phyloP scores from a whole-genome alignment of 1,139 yeast species.

The Arxiozyma heterogenica region DNA sequence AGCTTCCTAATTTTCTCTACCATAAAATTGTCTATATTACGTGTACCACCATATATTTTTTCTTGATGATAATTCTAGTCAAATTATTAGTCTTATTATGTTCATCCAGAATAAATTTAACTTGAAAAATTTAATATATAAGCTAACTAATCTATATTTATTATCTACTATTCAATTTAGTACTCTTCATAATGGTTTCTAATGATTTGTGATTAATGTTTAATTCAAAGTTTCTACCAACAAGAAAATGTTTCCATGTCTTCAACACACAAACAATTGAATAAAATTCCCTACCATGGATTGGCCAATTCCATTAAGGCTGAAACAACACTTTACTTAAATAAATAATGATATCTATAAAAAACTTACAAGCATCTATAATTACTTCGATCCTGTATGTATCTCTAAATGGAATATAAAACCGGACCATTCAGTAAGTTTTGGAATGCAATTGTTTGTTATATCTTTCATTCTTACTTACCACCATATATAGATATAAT shows the following conservation, averaged over 20 bases:
- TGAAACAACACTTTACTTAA: neutral
- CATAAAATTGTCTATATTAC: too few relatives aligned
- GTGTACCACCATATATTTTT: too few relatives aligned
- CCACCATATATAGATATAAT: neutral
- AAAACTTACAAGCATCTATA: slow-evolving; percentile 1
- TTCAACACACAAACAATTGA: neutral
- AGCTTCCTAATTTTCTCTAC: too few relatives aligned
- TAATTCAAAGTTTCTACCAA: neutral
- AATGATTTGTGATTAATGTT: neutral
- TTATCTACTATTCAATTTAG: neutral
- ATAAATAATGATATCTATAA: neutral
- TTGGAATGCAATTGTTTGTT: neutral
- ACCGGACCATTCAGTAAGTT: neutral
- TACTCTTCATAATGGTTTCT: neutral
- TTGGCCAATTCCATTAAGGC: neutral
- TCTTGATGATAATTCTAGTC: too few relatives aligned
- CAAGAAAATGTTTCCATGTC: slow-evolving; percentile 1
- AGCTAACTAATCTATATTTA: neutral
- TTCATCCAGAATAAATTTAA: neutral
- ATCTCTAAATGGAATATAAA: neutral
- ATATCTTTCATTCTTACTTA: neutral
- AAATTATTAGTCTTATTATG: neutral
- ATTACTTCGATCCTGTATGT: neutral
- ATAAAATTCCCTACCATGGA: neutral
- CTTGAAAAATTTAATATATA: neutral